Base-by-base conservation (phyloP, 495 filamentous ascomycete species). In the Cercophora sp. region DNA sequence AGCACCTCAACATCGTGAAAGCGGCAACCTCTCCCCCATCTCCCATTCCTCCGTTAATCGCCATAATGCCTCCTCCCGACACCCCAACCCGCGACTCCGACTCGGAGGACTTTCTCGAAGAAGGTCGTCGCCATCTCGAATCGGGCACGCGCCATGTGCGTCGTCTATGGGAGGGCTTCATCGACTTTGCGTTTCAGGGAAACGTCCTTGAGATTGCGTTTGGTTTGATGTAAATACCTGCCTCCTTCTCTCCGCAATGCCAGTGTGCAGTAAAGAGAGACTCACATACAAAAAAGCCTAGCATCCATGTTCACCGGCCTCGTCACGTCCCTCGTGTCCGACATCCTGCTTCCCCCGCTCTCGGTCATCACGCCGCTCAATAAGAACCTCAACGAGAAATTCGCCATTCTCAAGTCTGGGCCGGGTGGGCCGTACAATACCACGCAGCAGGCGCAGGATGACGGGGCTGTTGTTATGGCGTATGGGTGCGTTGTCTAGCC, bases 191-290 rank as follows among this genome's bases (percentile, higher is more conserved):
- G 5, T 78, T 87, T 23, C 78, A 83, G 41, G 86, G 87, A 50
- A 89, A 89, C 54, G 84, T 89, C 26, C 76, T 89, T 22, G 83
- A 88, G 62, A 84, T 89, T 36, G 86, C 86, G 11, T 80, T 88
- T 37, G 86, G 86, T 57, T 73, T 89, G 67, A 88, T 89, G 83
- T 86, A 56, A 61, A 74, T 60, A 22, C 39, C 43, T 5, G 27
- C 36, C 27, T 36, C 20, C 25, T 20, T 15, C 19, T n/a, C n/a
- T n/a, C n/a, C n/a, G n/a, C n/a, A n/a, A n/a, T n/a, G n/a, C n/a
- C n/a, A n/a, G 9, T 29, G 4, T 36, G 26, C 15, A 31, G 20
- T 16, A 22, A 16, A 47, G 9, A 35, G 39, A 46, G 6, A 31
- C 10, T 18, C 15, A 24, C 8, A 23, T 23, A 8, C 18, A 1